Evolutionary conservation across 2,329 filamentous ascomycete species (phyloP).

Genomic region (Cordyceps sp.): DNA sequence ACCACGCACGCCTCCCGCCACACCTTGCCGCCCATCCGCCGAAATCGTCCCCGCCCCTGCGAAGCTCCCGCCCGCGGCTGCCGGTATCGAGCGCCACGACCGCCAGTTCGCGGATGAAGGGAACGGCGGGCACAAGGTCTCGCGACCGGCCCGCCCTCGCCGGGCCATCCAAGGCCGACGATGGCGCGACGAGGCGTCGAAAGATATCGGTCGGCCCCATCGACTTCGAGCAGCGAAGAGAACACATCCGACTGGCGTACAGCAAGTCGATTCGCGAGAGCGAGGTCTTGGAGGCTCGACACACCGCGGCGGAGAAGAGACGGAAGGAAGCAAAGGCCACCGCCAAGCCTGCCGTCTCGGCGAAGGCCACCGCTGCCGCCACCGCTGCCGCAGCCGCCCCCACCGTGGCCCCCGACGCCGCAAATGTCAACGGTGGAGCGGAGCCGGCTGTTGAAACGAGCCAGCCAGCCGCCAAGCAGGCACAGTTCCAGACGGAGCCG

Average conservation of each 20-base stretch:
- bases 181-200: constrained; percentile 23
- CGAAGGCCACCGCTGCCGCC: constrained; percentile 19
- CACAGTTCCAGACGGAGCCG: no score
- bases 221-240: constrained; percentile 69
- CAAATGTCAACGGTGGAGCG: neutral
- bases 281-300: constrained; percentile 40
- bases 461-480: neutral
- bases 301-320: constrained; percentile 33
- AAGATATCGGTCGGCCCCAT: constrained; percentile 55
- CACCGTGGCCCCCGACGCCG: neutral
- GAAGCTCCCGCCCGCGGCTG: constrained; percentile 68
- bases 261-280: constrained; percentile 67
- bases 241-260: constrained; percentile 72
- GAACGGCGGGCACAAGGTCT: constrained; percentile 37
- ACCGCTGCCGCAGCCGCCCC: no score
- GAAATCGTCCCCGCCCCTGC: constrained; percentile 60
- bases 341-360: no score
- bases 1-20: constrained; percentile 48
- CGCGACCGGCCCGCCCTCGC: constrained; percentile 17
- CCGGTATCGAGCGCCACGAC: constrained; percentile 61
- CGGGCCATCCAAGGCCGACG: constrained; percentile 17
- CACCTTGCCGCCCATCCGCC: constrained; percentile 55
- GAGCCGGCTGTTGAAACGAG: neutral
- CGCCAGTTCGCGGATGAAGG: constrained; percentile 50
- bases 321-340: constrained; percentile 31